Base-by-base conservation (phyloP, 1,284 basidiomycete genomes). In the Rhizopogon parksii region DNA sequence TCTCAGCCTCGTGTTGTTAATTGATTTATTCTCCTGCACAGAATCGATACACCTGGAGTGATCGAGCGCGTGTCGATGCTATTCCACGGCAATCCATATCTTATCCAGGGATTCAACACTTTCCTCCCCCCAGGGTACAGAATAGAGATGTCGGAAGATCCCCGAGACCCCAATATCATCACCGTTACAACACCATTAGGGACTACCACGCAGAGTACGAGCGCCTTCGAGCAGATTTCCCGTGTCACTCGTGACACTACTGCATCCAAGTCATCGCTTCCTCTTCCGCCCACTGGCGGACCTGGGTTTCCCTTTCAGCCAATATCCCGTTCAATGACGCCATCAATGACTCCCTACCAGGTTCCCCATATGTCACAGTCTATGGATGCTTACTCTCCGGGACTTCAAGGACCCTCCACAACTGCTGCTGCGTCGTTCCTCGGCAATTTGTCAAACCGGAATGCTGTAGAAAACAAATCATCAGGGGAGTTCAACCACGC, bases 51-150 rank as follows among this genome's bases (percentile, higher is more conserved):
- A 0, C 96, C 95, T 1, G 95, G 95, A 54, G 96, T 99, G 61
- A 99, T 99, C 66, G 86, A 95, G 61, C 89, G 96, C 52, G 95
- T 99, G 49, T 98, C 95, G 2, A 84, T 82, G 57, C 84, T 99
- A 40, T 99, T 99, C 71, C 84, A 91, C 59, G 94, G 94, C 11
- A 93, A 98, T 70, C 92, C 91, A 1, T 71, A 79, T 55, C 88
- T 99, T 60, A 98, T 99, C 51, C 90, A 96, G 70, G 96, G 96
- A 32, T 99, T 99, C 82, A 99, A 99, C 74, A 98, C 95, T 2
- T 99, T 99, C 71, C 81, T 99, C 2, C 96, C 96, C 0, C 82
- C 90, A 19, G 95, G 95, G 34, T 99, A 99, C 72, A 88, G 92
- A 56, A 98, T 99, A 68, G 95, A 98, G 63, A 88, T 94, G 67